Evolutionary conservation across 2,329 filamentous ascomycete species (phyloP).

Genomic region (Leptographium galeiforme): DNA sequence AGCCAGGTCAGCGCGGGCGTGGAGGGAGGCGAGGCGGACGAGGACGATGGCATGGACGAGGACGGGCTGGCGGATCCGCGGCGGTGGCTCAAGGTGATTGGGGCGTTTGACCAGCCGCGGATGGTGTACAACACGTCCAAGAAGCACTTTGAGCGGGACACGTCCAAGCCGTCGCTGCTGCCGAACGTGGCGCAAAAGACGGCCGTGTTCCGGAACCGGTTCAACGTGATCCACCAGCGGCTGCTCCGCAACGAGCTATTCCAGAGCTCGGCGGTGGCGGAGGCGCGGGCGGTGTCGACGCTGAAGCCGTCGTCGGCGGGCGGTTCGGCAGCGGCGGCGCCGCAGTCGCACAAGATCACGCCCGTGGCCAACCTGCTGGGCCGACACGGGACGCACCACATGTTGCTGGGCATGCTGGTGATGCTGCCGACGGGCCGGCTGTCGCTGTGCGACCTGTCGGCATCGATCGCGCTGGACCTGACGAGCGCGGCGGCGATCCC

Average conservation of each 20-base stretch:
- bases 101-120: constrained; percentile 75
- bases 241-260: constrained; percentile 89
- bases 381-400: constrained; percentile 69
- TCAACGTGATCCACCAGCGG: constrained; percentile 83
- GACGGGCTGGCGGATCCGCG: constrained; percentile 54
- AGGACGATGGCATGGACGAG: constrained; percentile 39
- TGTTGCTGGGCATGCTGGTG: constrained; percentile 73
- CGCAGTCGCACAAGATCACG: constrained; percentile 69
- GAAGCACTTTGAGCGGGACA: constrained; percentile 75
- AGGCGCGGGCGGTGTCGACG: constrained; percentile 35
- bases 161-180: constrained; percentile 54
- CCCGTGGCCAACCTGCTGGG: constrained; percentile 66
- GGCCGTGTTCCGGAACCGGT: constrained; percentile 73
- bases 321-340: constrained; percentile 24
- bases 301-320: constrained; percentile 38
- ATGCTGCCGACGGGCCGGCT: constrained; percentile 70
- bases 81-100: constrained; percentile 72
- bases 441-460: constrained; percentile 74
- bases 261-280: constrained; percentile 64
- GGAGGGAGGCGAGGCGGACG: constrained; percentile 34
- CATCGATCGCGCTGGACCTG: constrained; percentile 75
- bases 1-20: constrained; percentile 53
- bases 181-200: constrained; percentile 74
- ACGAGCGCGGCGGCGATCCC: constrained; percentile 70
- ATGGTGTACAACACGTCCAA: constrained; percentile 64